A percentile compares a stretch with the other conserved stretches of the same genome.
Evolutionary conservation across 345 rosid genomes (phyloP).

Genomic region (Populus deltoides): DNA sequence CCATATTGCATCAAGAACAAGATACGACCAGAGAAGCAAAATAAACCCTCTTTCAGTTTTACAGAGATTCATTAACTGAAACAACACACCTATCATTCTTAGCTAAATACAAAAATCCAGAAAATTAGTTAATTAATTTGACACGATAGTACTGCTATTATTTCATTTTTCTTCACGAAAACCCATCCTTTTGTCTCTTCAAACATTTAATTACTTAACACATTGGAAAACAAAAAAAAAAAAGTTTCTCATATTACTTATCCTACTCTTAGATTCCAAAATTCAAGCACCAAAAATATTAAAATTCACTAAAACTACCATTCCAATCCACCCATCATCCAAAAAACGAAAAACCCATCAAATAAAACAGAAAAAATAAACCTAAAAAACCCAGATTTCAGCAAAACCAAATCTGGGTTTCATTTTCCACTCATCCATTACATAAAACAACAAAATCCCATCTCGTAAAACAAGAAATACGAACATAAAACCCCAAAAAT

Average conservation of each 20-base stretch:
- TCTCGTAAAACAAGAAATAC: background rate
- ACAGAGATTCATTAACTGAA: background rate
- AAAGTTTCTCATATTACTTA: no score
- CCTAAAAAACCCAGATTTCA: background rate
- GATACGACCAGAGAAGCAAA: background rate
- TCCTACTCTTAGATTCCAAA: background rate
- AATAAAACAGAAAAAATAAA: background rate
- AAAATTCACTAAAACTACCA: background rate
- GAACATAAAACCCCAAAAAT: background rate
- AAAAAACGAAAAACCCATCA: background rate
- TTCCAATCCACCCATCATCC: background rate
- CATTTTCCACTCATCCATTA: background rate
- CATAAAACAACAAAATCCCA: background rate
- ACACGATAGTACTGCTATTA: background rate
- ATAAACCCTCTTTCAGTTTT: background rate
- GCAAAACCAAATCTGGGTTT: background rate
- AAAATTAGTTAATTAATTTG: background rate
- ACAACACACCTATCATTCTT: background rate
- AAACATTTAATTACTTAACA: background rate
- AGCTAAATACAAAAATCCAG: background rate
- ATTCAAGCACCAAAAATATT: background rate
- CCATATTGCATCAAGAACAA: background rate
- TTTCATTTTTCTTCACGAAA: background rate
- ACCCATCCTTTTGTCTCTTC: background rate
- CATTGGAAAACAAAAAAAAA: no score